Evolutionary conservation across 225 moss, liverwort and hornwort species (phyloP).

Genomic region (Physcomitrium patens): DNA sequence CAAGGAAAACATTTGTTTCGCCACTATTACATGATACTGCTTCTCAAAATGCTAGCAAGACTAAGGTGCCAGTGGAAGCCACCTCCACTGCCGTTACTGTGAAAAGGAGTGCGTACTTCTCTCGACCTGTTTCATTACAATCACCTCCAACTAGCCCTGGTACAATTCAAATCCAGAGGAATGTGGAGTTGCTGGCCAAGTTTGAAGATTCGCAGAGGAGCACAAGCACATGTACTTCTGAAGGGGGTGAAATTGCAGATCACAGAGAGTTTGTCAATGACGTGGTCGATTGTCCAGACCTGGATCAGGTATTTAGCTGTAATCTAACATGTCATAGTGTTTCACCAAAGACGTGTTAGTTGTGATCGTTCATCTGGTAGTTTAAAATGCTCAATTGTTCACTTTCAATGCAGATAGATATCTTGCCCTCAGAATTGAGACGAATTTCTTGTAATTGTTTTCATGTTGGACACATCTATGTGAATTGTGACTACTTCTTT

Average conservation of each 20-base stretch:
- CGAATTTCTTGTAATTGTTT: background rate
- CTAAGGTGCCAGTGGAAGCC: slow-evolving; percentile 35
- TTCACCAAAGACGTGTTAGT: background rate
- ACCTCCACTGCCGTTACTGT: slow-evolving; percentile 22
- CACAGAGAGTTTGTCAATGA: slow-evolving; percentile 22
- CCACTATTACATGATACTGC: slow-evolving; percentile 35
- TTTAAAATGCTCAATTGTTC: background rate
- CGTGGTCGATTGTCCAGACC: slow-evolving; percentile 19
- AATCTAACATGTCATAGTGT: slow-evolving; percentile 1
- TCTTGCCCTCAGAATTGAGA: background rate
- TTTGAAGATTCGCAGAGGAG: slow-evolving; percentile 26
- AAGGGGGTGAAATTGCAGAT: slow-evolving; percentile 30
- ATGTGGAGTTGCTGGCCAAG: slow-evolving; percentile 11
- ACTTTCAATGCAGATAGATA: background rate
- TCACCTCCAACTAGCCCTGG: slow-evolving; percentile 23
- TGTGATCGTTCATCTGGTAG: slow-evolving; percentile 1
- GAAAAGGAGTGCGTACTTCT: slow-evolving; percentile 58
- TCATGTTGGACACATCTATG: background rate
- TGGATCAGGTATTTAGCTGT: slow-evolving; percentile 37
- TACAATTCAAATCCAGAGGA: slow-evolving; percentile 16
- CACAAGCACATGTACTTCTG: slow-evolving; percentile 21
- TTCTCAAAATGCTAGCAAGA: slow-evolving; percentile 23
- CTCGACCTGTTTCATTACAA: slow-evolving; percentile 33
- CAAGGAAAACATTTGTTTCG: slow-evolving; percentile 30
- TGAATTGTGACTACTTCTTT: slow-evolving; percentile 27